Percentiles rank a stretch among this genome's conserved stretches.
phyloP scores from a whole-genome alignment of 202 grass and related monocot genomes.

The Carex arenaria region DNA sequence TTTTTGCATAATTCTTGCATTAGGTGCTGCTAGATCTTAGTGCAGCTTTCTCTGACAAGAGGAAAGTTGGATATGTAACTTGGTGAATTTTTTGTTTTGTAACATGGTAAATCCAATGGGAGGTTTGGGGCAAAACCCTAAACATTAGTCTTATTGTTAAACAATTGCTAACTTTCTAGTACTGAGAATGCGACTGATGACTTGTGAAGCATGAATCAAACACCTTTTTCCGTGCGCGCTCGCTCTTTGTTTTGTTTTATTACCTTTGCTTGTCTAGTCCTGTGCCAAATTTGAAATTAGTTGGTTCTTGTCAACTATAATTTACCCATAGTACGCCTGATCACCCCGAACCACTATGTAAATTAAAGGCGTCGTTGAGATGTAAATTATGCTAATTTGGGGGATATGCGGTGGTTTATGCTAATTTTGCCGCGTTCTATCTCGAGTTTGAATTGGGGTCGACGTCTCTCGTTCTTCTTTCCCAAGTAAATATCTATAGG shows the following conservation, averaged over 20 bases:
- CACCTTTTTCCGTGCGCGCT: background rate
- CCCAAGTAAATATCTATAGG: too few relatives aligned
- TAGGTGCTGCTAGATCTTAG: background rate
- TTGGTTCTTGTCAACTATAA: background rate
- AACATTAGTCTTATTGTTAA: background rate
- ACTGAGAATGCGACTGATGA: background rate
- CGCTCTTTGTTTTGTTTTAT: background rate
- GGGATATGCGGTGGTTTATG: too few relatives aligned
- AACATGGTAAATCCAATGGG: background rate
- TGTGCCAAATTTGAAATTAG: background rate
- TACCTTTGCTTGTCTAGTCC: background rate
- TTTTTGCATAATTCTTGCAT: background rate
- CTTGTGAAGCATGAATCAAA: background rate
- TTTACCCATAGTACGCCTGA: too few relatives aligned
- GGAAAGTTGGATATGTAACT: slow-evolving; percentile 1
- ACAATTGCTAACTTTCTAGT: background rate
- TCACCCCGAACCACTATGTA: too few relatives aligned
- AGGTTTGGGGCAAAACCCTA: background rate
- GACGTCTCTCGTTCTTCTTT: too few relatives aligned
- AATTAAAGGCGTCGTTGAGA: too few relatives aligned
- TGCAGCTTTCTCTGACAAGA: background rate
- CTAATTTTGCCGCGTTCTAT: too few relatives aligned
- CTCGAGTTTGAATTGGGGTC: too few relatives aligned
- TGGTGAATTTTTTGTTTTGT: background rate
- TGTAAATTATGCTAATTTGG: too few relatives aligned